Percentiles rank a stretch among this genome's conserved stretches.
Evolutionary conservation across 805 yeast genomes (phyloP).

Genomic region (Candida incommunis): DNA sequence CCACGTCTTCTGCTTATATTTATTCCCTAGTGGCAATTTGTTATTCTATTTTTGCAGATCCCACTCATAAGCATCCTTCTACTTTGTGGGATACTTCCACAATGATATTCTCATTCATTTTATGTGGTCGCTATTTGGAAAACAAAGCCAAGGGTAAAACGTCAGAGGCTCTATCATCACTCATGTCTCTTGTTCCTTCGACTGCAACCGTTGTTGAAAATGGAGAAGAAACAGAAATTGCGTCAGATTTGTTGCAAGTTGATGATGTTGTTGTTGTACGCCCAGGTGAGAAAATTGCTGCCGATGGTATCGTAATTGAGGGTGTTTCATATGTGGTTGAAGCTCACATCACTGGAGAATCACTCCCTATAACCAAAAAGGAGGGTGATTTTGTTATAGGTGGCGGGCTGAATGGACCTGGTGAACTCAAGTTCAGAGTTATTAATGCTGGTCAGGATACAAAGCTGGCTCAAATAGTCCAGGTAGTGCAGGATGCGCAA

Average conservation of each 20-base stretch:
- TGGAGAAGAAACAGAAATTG: slow-evolving; percentile 32
- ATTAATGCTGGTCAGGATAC: slow-evolving; percentile 69
- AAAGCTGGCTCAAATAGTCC: slow-evolving; percentile 74
- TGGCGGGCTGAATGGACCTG: slow-evolving; percentile 79
- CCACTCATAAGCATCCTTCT: slow-evolving; percentile 36
- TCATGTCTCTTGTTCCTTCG: slow-evolving; percentile 68
- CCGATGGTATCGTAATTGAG: slow-evolving; percentile 69
- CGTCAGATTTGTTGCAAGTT: slow-evolving; percentile 63
- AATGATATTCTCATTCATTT: slow-evolving; percentile 72
- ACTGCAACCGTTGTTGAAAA: slow-evolving; percentile 46
- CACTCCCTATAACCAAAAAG: slow-evolving; percentile 54
- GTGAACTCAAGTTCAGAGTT: slow-evolving; percentile 55
- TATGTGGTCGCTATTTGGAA: slow-evolving; percentile 85
- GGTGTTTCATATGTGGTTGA: slow-evolving; percentile 85
- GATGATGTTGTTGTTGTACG: slow-evolving; percentile 63
- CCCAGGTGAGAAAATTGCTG: slow-evolving; percentile 84
- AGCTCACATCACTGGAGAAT: slow-evolving; percentile 84
- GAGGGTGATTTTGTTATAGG: slow-evolving; percentile 60
- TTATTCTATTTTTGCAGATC: slow-evolving; percentile 18
- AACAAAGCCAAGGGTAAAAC: slow-evolving; percentile 89
- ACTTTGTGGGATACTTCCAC: slow-evolving; percentile 75
- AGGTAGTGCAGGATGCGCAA: slow-evolving; percentile 81
- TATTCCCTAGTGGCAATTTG: slow-evolving; percentile 58
- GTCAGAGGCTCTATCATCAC: slow-evolving; percentile 69
- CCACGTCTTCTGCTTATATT: slow-evolving; percentile 64